Conservation (phyloP, 176 grass and related monocot species). For the Aegilops speltoides region DNA sequence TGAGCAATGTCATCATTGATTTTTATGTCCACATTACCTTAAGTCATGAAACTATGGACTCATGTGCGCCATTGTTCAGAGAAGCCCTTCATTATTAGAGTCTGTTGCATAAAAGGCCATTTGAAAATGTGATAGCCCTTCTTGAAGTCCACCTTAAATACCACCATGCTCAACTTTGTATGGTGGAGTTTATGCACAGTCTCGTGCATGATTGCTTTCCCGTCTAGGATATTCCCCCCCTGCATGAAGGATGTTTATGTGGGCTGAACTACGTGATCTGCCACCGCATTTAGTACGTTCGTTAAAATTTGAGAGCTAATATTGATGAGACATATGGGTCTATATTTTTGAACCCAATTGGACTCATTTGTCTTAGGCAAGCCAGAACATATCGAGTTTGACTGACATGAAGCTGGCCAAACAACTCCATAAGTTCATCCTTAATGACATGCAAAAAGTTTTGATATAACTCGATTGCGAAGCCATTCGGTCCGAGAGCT, state of each 20-base stretch:
- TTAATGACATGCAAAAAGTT: neutral
- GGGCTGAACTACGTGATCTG: neutral
- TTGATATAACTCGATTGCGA: neutral
- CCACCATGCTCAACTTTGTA: neutral
- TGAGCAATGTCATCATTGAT: neutral
- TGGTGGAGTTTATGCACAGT: neutral
- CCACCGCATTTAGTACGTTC: neutral
- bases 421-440: neutral
- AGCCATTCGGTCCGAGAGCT: neutral
- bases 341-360: neutral
- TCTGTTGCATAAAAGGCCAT: neutral
- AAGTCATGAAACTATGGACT: neutral
- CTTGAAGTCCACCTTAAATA: neutral
- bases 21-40: neutral
- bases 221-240: neutral
- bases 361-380: neutral
- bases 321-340: neutral
- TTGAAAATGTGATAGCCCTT: neutral
- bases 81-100: neutral
- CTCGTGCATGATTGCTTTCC: neutral
- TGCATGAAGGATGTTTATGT: neutral
- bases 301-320: neutral
- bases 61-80: neutral
- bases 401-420: neutral
- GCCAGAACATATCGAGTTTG: neutral